These are phyloP conservation scores for Phytophthora sansomeana DNA, from an alignment of 352 stramenopile species.

Conservation along the genomic window DNA sequence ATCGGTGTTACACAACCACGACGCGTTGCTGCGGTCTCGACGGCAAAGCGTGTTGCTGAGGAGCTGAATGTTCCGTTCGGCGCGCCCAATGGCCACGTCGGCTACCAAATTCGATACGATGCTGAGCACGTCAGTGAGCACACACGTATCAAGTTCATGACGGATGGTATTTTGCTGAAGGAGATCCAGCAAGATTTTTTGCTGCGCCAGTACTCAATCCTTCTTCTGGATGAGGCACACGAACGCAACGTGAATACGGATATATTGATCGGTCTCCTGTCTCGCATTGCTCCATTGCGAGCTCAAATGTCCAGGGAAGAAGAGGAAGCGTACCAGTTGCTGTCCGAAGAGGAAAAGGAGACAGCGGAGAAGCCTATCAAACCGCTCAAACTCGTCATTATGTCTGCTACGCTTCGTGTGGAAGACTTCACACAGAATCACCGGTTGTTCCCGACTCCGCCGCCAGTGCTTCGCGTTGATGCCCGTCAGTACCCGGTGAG, in stretches of 20 bases:
- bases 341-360: slow-evolving; percentile 52
- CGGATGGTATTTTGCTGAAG: slow-evolving; percentile 98
- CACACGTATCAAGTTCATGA: slow-evolving; percentile 99
- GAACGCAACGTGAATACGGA: slow-evolving; percentile 97
- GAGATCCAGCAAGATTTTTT: slow-evolving; percentile 94
- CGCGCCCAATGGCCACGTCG: slow-evolving; percentile 78
- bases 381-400: slow-evolving; percentile 92
- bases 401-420: slow-evolving; percentile 98
- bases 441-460: slow-evolving; percentile 91
- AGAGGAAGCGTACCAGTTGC: slow-evolving; percentile 53
- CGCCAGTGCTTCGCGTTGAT: slow-evolving; percentile 94
- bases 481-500: slow-evolving; percentile 97
- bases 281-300: slow-evolving; percentile 93
- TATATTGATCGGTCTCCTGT: slow-evolving; percentile 97
- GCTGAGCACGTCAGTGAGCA: slow-evolving; percentile 89
- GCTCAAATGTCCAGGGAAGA: slow-evolving; percentile 87
- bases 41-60: slow-evolving; percentile 96
- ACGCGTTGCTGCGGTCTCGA: slow-evolving; percentile 98
- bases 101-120: slow-evolving; percentile 99
- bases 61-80: slow-evolving; percentile 94
- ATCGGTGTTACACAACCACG: slow-evolving; percentile 98
- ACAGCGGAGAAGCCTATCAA: slow-evolving; percentile 67
- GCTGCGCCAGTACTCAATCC: slow-evolving; percentile 80
- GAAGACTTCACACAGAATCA: slow-evolving; percentile 97
- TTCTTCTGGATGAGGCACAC: slow-evolving; percentile 96